Conservation (phyloP, 2,329 filamentous ascomycete genomes). For the Colletotrichum ledebouriae region DNA sequence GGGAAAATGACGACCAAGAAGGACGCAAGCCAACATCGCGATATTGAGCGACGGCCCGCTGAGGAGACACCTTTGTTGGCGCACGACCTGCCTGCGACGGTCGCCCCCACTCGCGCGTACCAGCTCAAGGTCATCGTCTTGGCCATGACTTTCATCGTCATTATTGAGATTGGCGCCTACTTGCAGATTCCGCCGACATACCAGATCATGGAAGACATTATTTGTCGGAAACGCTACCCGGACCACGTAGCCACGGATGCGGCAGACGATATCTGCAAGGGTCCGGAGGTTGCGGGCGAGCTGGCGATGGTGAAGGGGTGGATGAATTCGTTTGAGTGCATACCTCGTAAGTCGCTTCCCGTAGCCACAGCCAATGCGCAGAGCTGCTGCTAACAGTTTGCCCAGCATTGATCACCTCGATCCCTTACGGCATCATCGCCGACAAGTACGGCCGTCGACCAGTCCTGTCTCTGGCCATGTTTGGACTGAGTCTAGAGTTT, state of each 20-base stretch:
- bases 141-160: conserved; percentile 56
- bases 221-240: conserved; percentile 64
- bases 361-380: too few species aligned
- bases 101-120: conserved; percentile 47
- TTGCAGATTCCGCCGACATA: conserved; percentile 58
- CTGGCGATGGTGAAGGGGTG: conserved; percentile 66
- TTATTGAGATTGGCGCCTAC: conserved; percentile 58
- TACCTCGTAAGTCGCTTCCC: conserved; percentile 56
- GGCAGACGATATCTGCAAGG: conserved; percentile 63
- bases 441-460: conserved; percentile 61
- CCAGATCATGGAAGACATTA: conserved; percentile 66
- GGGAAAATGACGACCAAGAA: conserved; percentile 21
- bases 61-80: conserved; percentile 42
- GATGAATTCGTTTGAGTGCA: conserved; percentile 58
- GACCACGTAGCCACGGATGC: conserved; percentile 50
- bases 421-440: conserved; percentile 62
- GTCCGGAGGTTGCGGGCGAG: conserved; percentile 61
- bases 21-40: not conserved
- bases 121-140: conserved; percentile 50
- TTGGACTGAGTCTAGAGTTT: conserved; percentile 49
- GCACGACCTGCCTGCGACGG: conserved; percentile 41
- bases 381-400: not conserved
- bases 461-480: conserved; percentile 55
- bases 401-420: conserved; percentile 57
- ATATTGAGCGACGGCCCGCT: conserved; percentile 19